phyloP scores from a whole-genome alignment of 768 basidiomycete species.

The Lyophyllum semitale region DNA sequence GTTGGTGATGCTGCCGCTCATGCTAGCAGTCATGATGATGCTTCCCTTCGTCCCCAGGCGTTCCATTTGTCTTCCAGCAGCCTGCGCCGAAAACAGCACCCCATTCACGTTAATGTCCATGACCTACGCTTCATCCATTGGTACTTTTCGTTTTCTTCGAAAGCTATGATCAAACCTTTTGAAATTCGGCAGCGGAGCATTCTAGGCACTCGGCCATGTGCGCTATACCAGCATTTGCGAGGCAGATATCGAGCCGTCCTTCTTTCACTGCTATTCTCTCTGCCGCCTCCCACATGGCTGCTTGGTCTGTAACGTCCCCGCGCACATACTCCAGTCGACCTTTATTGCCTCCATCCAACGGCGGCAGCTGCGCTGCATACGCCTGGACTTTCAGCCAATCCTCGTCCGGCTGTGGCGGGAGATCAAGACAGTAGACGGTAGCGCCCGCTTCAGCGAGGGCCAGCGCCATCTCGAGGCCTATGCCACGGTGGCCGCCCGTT shows the following conservation, averaged over 20 bases:
- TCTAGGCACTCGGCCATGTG: slow-evolving; percentile 52
- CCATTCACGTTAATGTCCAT: slow-evolving; percentile 64
- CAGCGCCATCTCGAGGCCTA: slow-evolving; percentile 49
- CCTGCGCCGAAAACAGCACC: slow-evolving; percentile 60
- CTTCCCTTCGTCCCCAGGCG: slow-evolving; percentile 48
- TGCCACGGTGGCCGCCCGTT: slow-evolving; percentile 56
- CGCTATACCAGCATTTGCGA: slow-evolving; percentile 69
- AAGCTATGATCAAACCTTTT: slow-evolving; percentile 40
- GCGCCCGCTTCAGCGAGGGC: slow-evolving; percentile 29
- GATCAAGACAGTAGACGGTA: slow-evolving; percentile 61
- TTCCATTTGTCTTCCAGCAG: slow-evolving; percentile 59
- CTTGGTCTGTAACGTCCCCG: slow-evolving; percentile 60
- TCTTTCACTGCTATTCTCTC: slow-evolving; percentile 60
- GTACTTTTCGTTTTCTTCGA: not conserved
- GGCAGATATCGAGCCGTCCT: slow-evolving; percentile 62
- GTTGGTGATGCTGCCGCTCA: slow-evolving; percentile 66
- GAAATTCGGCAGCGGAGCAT: slow-evolving; percentile 56
- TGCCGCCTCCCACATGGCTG: slow-evolving; percentile 43
- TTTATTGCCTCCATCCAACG: slow-evolving; percentile 21
- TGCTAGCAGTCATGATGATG: slow-evolving; percentile 61
- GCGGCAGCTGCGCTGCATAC: slow-evolving; percentile 39
- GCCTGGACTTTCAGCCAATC: slow-evolving; percentile 51
- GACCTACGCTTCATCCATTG: slow-evolving; percentile 19
- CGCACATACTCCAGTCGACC: slow-evolving; percentile 47
- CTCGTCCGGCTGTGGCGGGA: slow-evolving; percentile 45